Conservation (phyloP, 2,329 filamentous ascomycete species). For the Hypoxylon sp. region DNA sequence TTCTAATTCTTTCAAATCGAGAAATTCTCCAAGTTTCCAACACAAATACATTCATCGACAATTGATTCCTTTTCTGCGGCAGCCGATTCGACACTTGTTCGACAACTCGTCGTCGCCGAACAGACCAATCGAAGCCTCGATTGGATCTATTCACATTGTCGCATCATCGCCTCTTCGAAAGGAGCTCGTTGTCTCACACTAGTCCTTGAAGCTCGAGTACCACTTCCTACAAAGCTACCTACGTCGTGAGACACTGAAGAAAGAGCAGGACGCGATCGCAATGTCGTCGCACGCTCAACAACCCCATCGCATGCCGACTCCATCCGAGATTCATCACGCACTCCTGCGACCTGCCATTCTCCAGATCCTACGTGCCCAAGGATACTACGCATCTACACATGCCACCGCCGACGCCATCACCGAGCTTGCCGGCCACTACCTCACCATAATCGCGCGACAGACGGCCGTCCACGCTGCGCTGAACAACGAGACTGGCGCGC, state of each 20-base stretch:
- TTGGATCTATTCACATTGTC: neutral
- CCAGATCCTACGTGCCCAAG: constrained; percentile 91
- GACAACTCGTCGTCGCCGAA: neutral
- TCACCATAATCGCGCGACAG: constrained; percentile 79
- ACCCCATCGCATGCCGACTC: constrained; percentile 33
- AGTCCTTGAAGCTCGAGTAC: neutral
- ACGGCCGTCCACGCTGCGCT: constrained; percentile 80
- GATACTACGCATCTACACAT: constrained; percentile 86
- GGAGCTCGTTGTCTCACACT: neutral
- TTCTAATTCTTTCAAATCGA: neutral
- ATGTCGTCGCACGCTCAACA: constrained; percentile 49
- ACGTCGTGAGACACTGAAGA: neutral
- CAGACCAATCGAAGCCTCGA: neutral
- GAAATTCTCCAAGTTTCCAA: neutral
- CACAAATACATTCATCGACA: neutral
- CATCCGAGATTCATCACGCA: constrained; percentile 67
- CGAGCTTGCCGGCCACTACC: constrained; percentile 86
- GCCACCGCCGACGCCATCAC: constrained; percentile 90
- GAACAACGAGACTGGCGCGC: constrained; percentile 71
- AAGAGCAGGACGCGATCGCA: constrained; percentile 1
- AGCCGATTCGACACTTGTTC: neutral
- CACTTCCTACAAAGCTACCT: neutral
- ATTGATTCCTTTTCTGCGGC: neutral
- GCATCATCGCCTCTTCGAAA: neutral
- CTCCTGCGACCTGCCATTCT: constrained; percentile 89